Percentiles rank a stretch among this genome's conserved stretches.
Evolutionary conservation across 768 basidiomycete species (phyloP).

Genomic region (Phanerochaete carnosa): DNA sequence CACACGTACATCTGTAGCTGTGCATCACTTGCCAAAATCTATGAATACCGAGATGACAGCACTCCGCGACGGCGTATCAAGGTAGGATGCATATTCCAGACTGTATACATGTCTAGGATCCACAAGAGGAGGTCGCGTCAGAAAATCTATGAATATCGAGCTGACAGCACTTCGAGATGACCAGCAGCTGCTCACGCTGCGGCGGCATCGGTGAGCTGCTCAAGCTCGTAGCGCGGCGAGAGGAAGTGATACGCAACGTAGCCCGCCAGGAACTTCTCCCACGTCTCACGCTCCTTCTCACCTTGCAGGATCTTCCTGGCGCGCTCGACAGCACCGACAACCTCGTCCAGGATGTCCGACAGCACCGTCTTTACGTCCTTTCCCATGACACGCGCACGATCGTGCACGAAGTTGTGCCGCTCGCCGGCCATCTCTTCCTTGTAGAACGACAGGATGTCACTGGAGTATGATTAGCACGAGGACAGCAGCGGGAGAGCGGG

Average conservation of each 20-base stretch:
- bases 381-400: neutral
- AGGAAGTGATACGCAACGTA: slow-evolving; percentile 9
- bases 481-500: neutral
- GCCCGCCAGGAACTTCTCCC: slow-evolving; percentile 16
- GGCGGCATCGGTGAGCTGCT: neutral
- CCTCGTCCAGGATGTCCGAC: slow-evolving; percentile 12
- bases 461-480: neutral
- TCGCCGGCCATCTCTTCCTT: slow-evolving; percentile 13
- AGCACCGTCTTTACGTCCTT: neutral
- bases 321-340: slow-evolving; percentile 14
- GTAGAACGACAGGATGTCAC: slow-evolving; percentile 15
- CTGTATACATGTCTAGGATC: too few species aligned
- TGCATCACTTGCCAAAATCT: too few species aligned
- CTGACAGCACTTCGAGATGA: too few species aligned
- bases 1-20: too few species aligned
- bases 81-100: too few species aligned
- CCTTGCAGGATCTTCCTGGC: slow-evolving; percentile 11
- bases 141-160: too few species aligned
- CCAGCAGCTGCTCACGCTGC: too few species aligned
- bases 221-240: neutral
- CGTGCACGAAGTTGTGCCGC: slow-evolving; percentile 11
- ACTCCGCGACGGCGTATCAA: too few species aligned
- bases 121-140: too few species aligned
- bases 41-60: too few species aligned
- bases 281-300: slow-evolving; percentile 14